A percentile compares a stretch with the other conserved stretches of the same genome.
phyloP scores from a whole-genome alignment of 2,329 filamentous ascomycete species.

The Dryadomyces quercus-mongolicae region DNA sequence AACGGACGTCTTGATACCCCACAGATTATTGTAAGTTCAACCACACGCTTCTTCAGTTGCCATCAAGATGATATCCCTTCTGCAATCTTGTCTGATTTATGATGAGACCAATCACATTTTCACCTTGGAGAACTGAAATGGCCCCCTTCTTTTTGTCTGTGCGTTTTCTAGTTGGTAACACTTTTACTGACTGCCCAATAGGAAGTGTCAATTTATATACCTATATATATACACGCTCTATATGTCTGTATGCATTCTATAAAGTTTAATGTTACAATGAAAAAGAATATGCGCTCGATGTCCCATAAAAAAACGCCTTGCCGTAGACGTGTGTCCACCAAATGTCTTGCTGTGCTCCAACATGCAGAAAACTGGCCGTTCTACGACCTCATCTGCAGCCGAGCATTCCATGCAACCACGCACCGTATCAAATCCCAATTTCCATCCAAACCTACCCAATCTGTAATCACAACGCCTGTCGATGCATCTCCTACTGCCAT shows the following conservation, averaged over 20 bases:
- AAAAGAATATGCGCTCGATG: background rate
- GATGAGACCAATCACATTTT: conserved; percentile 35
- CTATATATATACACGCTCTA: background rate
- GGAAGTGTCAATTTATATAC: background rate
- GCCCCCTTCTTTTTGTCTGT: conserved; percentile 13
- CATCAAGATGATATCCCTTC: conserved; percentile 33
- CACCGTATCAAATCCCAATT: conserved; percentile 86
- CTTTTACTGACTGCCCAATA: background rate
- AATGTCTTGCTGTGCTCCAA: too few species aligned
- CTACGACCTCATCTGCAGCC: conserved; percentile 36
- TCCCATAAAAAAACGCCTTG: too few species aligned
- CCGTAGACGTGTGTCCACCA: too few species aligned
- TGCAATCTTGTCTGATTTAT: conserved; percentile 40
- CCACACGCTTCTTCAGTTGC: background rate
- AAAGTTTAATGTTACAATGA: background rate
- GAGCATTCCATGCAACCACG: conserved; percentile 85
- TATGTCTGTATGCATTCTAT: background rate
- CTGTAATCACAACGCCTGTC: conserved; percentile 81
- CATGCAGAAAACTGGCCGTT: background rate
- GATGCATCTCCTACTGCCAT: conserved; percentile 54
- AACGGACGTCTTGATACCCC: background rate
- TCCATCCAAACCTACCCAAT: conserved; percentile 78
- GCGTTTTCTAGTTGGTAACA: background rate
- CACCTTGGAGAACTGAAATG: conserved; percentile 53
- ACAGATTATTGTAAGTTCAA: background rate